Conservation (phyloP, 1,284 basidiomycete genomes). For the Tylopilus sp. region DNA sequence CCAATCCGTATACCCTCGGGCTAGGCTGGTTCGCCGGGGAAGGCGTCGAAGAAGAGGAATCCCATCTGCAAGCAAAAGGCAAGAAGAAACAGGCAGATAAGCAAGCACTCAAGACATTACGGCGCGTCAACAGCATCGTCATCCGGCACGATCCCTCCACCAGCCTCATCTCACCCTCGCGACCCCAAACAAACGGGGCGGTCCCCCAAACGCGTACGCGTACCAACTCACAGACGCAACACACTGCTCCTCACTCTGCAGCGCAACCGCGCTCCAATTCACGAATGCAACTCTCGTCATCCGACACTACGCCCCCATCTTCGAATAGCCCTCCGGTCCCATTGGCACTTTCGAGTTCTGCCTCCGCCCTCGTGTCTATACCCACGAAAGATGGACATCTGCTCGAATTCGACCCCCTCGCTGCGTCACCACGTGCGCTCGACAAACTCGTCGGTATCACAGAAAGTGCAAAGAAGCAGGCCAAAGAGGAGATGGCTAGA, state of each 20-base stretch:
- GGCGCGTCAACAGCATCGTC: constrained; percentile 57
- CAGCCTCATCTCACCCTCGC: constrained; percentile 25
- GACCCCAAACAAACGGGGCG: constrained; percentile 7
- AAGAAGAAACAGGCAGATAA: constrained; percentile 18
- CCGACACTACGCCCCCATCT: constrained; percentile 17
- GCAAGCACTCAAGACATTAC: constrained; percentile 19
- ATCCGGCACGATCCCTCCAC: constrained; percentile 56
- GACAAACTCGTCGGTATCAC: constrained; percentile 72
- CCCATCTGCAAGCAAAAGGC: constrained; percentile 16
- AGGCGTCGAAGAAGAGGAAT: constrained; percentile 28
- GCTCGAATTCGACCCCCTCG: constrained; percentile 73
- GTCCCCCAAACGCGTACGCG: constrained; percentile 41
- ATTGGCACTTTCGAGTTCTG: constrained; percentile 18
- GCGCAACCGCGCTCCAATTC: constrained; percentile 41
- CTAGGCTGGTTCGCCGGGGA: constrained; percentile 46
- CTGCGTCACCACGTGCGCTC: constrained; percentile 61
- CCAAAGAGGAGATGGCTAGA: constrained; percentile 64
- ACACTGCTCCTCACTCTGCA: neutral
- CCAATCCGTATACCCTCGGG: constrained; percentile 64
- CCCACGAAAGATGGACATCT: constrained; percentile 69
- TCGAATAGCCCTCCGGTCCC: constrained; percentile 10
- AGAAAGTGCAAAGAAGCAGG: constrained; percentile 74
- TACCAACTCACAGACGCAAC: constrained; percentile 47
- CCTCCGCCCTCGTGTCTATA: constrained; percentile 56
- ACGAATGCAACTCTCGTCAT: constrained; percentile 15